A percentile compares a stretch with the other conserved stretches of the same genome.
Conservation (phyloP, 2,329 filamentous ascomycete genomes). For the Tolypocladium nubicola region DNA sequence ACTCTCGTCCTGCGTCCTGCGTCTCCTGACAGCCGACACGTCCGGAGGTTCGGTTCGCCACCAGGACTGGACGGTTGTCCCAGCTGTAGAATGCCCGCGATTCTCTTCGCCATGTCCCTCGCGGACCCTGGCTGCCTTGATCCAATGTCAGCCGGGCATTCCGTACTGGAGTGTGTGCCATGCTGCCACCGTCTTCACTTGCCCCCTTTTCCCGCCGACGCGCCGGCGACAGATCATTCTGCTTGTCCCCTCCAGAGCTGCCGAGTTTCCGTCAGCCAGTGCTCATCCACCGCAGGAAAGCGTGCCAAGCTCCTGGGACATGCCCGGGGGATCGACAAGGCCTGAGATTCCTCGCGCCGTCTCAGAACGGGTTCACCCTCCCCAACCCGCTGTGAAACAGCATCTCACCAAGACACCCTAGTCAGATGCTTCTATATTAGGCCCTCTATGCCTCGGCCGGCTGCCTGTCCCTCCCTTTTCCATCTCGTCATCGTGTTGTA, state of each 20-base stretch:
- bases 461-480: not conserved
- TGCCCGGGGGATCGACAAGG: not conserved
- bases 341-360: not conserved
- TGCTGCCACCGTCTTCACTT: not conserved
- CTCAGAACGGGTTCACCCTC: not conserved
- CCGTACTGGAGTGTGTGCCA: not conserved
- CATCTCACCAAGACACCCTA: not conserved
- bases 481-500: not conserved
- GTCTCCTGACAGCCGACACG: not conserved
- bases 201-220: not conserved
- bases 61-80: not conserved
- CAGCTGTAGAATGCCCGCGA: not conserved
- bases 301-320: not conserved
- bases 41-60: not conserved
- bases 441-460: not conserved
- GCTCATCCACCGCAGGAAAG: not conserved
- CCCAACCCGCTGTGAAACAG: not conserved
- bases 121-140: not conserved
- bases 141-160: not conserved
- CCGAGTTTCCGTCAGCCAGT: too few relatives aligned
- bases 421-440: not conserved
- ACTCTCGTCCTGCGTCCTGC: not conserved
- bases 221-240: not conserved
- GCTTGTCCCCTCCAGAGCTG: not conserved
- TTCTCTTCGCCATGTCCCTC: not conserved